These are phyloP conservation scores for Tolypocladium paradoxum DNA, from an alignment of 2,329 filamentous ascomycete species.

Conservation along the genomic window DNA sequence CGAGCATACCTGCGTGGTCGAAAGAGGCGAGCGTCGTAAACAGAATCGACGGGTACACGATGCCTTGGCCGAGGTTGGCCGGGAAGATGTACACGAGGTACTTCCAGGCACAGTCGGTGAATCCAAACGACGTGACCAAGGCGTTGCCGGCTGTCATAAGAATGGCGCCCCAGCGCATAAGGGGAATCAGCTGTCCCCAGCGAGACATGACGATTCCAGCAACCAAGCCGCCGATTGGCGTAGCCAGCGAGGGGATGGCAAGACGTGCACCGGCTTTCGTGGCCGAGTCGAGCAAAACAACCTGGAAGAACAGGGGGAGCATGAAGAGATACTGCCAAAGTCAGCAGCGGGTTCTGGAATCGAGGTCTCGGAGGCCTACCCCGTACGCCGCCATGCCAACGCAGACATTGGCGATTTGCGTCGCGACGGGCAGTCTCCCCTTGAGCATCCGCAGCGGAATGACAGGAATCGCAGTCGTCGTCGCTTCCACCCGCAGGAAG, in stretches of 20 bases:
- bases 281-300: conserved; percentile 52
- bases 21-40: conserved; percentile 55
- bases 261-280: conserved; percentile 54
- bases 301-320: conserved; percentile 60
- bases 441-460: conserved; percentile 45
- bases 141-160: conserved; percentile 44
- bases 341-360: conserved; percentile 3
- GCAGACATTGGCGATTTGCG: conserved; percentile 48
- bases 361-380: conserved; percentile 27
- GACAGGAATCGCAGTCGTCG: conserved; percentile 39
- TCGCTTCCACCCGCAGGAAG: conserved; percentile 38
- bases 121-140: conserved; percentile 36
- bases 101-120: conserved; percentile 39
- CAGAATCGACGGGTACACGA: conserved; percentile 45
- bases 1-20: conserved; percentile 39
- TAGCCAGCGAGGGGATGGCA: conserved; percentile 50
- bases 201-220: conserved; percentile 49
- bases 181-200: conserved; percentile 38
- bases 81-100: conserved; percentile 48
- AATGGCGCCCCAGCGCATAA: conserved; percentile 39
- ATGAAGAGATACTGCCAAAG: conserved; percentile 50
- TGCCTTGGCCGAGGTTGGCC: conserved; percentile 48
- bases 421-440: conserved; percentile 42
- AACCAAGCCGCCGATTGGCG: conserved; percentile 43
- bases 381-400: conserved; percentile 52